Evolutionary conservation across 2,329 filamentous ascomycete genomes (phyloP), one percentile per base, ranked within the genome.

Genomic region (Trichoderma harzianum): DNA sequence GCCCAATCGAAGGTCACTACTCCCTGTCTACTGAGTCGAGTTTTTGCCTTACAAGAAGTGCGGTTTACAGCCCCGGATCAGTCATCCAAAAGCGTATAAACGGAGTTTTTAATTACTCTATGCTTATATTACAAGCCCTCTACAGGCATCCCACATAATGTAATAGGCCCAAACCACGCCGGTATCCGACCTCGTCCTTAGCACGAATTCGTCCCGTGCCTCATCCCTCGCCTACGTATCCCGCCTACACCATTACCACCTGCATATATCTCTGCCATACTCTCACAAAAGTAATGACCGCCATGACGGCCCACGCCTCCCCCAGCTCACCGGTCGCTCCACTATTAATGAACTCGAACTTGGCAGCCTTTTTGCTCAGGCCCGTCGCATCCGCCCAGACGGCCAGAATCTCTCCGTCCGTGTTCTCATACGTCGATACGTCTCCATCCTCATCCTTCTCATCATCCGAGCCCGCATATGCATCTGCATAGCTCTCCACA

Each of bases 231-330:
- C 36, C 39, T n/a, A 43, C 18, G 39, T 26, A 21, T n/a, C 34
- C 66, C 66, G 18, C 30, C 64, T 55, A 18, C 24, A 32, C 16
- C 21, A 36, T 14, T 14, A 36, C n/a, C 60, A 64, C 32, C 60
- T 72, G 66, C 71, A 72, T 72, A 47, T 62, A 51, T 63, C 55
- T 57, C 71, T 74, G 72, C 71, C 71, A 74, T 28, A 74, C 60
- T 11, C 72, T 69, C 30, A 72, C 47, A 64, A 71, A 72, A 2
- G 82, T 81, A 8, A 80, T 76, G 11, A 83, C 82, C 1, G 83
- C 80, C 81, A 84, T 84, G n/a, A 84, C 73, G 1, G 80, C 79
- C 82, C 82, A 85, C 32, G 82, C 76, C 73, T 83, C 79, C 21
- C 84, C 83, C 10, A 85, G 77, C 24, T 76, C 73, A 1, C 83